Evolutionary conservation across 805 yeast genomes (phyloP).

Genomic region (Cyberlindnera saturnus): DNA sequence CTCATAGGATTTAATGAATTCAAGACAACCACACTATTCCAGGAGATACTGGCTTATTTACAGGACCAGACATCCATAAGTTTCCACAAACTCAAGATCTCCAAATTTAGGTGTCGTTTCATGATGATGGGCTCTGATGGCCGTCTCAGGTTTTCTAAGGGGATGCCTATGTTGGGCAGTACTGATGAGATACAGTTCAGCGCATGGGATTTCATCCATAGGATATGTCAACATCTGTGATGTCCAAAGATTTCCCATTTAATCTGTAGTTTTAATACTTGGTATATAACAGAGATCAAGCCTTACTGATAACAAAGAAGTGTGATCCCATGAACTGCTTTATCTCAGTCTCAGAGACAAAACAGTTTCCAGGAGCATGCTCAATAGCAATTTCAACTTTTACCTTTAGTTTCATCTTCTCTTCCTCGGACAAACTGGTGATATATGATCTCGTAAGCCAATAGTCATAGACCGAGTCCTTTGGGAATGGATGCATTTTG

Average conservation of each 20-base stretch:
- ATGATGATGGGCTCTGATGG: slow-evolving; percentile 18
- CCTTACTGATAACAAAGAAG: slow-evolving; percentile 14
- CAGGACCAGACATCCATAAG: slow-evolving; percentile 25
- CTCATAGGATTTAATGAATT: slow-evolving; percentile 7
- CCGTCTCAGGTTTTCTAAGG: slow-evolving; percentile 15
- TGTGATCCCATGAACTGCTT: slow-evolving; percentile 20
- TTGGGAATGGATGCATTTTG: slow-evolving; percentile 26
- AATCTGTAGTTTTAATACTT: background rate
- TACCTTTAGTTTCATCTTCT: slow-evolving; percentile 28
- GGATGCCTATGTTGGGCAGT: slow-evolving; percentile 14
- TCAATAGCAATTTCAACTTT: slow-evolving; percentile 22
- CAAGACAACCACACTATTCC: slow-evolving; percentile 8
- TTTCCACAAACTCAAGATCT: slow-evolving; percentile 17
- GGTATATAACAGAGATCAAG: background rate
- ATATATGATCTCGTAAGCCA: slow-evolving; percentile 54
- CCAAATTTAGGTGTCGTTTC: slow-evolving; percentile 17
- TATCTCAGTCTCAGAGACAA: slow-evolving; percentile 4
- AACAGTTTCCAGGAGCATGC: slow-evolving; percentile 6
- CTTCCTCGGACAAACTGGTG: slow-evolving; percentile 35
- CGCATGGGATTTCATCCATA: slow-evolving; percentile 21
- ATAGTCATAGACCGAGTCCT: slow-evolving; percentile 37
- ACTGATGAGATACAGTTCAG: slow-evolving; percentile 19
- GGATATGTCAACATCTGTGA: slow-evolving; percentile 9
- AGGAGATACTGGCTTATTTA: slow-evolving; percentile 15
- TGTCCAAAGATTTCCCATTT: too few relatives aligned